Evolutionary conservation across 2,329 filamentous ascomycete genomes (phyloP).

Genomic region (Arthrobotrys entomopaga): DNA sequence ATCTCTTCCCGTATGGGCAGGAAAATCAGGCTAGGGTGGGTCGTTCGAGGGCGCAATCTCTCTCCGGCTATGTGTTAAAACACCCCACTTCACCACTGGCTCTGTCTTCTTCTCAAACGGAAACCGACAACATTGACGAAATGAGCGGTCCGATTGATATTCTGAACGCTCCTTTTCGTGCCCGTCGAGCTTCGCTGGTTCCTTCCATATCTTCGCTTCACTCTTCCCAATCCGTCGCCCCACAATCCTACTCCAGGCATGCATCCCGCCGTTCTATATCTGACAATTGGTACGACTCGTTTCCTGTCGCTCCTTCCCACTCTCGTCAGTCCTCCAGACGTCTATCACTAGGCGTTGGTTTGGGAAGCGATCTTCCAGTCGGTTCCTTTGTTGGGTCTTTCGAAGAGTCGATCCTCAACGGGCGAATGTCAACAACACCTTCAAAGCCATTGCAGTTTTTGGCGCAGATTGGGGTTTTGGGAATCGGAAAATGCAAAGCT

Average conservation of each 20-base stretch:
- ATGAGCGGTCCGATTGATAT: conserved; percentile 71
- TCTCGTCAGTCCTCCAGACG: conserved; percentile 68
- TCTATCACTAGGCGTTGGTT: conserved; percentile 77
- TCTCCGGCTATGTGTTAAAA: conserved; percentile 83
- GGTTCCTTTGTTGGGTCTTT: conserved; percentile 98
- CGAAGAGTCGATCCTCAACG: conserved; percentile 93
- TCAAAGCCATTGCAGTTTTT: conserved; percentile 92
- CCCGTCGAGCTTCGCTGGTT: conserved; percentile 77
- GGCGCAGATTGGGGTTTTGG: conserved; percentile 93
- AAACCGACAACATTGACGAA: conserved; percentile 53
- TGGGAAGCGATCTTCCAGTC: conserved; percentile 78
- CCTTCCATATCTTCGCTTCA: conserved; percentile 69
- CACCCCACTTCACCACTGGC: conserved; percentile 92
- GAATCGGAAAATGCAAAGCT: conserved; percentile 86
- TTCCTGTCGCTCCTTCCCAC: conserved; percentile 65
- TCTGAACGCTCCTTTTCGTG: conserved; percentile 64
- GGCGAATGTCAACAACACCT: conserved; percentile 95
- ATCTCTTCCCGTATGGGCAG: conserved; percentile 39
- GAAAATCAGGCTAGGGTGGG: conserved; percentile 56
- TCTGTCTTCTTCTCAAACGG: conserved; percentile 68
- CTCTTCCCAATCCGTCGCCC: conserved; percentile 60
- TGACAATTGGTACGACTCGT: conserved; percentile 63
- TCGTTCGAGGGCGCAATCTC: conserved; percentile 67
- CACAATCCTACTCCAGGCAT: conserved; percentile 64
- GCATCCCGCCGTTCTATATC: conserved; percentile 76